Percentiles rank a stretch among this genome's conserved stretches.
These are phyloP conservation scores for Arachis monticola DNA, from an alignment of 331 rosid species.

Conservation along the genomic window DNA sequence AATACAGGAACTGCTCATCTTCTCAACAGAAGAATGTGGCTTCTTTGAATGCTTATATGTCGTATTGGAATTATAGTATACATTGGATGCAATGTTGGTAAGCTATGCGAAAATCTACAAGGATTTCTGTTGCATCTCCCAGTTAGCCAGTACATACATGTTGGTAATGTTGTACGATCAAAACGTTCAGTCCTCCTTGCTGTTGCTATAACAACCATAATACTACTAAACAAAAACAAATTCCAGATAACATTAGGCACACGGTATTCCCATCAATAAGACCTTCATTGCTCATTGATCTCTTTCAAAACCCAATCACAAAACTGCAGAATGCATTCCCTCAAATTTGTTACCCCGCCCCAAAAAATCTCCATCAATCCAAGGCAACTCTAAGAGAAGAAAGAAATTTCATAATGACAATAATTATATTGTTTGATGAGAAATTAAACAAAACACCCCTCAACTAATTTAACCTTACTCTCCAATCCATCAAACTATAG, in stretches of 20 bases:
- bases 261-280: background rate
- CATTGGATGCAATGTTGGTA: background rate
- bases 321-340: background rate
- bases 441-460: background rate
- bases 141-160: slow-evolving; percentile 35
- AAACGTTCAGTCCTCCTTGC: background rate
- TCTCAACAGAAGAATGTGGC: background rate
- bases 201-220: slow-evolving; percentile 33
- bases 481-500: background rate
- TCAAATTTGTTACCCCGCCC: background rate
- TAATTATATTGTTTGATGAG: background rate
- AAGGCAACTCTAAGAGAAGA: background rate
- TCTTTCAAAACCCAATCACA: background rate
- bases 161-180: slow-evolving; percentile 13
- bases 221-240: slow-evolving; percentile 24
- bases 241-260: slow-evolving; percentile 15
- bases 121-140: slow-evolving; percentile 43
- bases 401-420: background rate
- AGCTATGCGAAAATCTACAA: slow-evolving; percentile 38
- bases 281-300: background rate
- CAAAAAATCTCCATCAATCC: background rate
- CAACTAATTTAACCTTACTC: background rate
- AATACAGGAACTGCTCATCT: no score
- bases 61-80: background rate
- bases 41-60: background rate